Conservation (phyloP, 2,329 filamentous ascomycete species). For the Pseudogymnoascus sp. region DNA sequence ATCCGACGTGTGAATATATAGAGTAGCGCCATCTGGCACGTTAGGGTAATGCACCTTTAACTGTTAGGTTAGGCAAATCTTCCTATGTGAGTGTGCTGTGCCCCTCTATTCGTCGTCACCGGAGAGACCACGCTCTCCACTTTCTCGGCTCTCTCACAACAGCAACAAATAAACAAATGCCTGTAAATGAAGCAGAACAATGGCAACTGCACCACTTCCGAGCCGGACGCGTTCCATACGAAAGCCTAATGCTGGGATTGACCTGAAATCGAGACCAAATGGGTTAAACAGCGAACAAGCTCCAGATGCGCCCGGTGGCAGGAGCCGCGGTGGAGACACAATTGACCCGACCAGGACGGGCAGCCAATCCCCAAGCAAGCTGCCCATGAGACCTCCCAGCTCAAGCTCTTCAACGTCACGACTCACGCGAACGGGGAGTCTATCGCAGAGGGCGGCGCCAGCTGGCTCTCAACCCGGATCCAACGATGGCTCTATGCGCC, state of each 20-base stretch:
- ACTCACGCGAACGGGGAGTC: not conserved
- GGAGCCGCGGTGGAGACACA: slow-evolving; percentile 10
- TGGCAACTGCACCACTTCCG: slow-evolving; percentile 16
- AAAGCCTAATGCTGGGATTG: slow-evolving; percentile 14
- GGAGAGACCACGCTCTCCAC: not conserved
- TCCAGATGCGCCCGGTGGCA: not conserved
- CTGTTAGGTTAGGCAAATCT: not conserved
- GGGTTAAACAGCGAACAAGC: slow-evolving; percentile 2
- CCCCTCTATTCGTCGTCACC: slow-evolving; percentile 1
- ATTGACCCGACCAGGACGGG: slow-evolving; percentile 12
- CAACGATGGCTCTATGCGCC: slow-evolving; percentile 6
- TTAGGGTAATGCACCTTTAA: not conserved
- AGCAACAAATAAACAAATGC: slow-evolving; percentile 6
- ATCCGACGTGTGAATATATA: not conserved
- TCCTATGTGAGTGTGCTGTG: not conserved
- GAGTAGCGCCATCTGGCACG: not conserved
- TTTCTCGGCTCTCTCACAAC: slow-evolving; percentile 6
- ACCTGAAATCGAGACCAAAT: not conserved
- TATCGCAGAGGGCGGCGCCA: not conserved
- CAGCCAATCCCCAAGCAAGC: slow-evolving; percentile 26
- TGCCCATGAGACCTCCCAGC: slow-evolving; percentile 18
- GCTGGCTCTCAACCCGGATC: not conserved
- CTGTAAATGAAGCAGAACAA: not conserved
- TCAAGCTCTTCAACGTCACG: slow-evolving; percentile 1
- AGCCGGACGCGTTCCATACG: slow-evolving; percentile 22